Conservation (phyloP, 1,284 basidiomycete genomes). For the Leccinum solheimii region DNA sequence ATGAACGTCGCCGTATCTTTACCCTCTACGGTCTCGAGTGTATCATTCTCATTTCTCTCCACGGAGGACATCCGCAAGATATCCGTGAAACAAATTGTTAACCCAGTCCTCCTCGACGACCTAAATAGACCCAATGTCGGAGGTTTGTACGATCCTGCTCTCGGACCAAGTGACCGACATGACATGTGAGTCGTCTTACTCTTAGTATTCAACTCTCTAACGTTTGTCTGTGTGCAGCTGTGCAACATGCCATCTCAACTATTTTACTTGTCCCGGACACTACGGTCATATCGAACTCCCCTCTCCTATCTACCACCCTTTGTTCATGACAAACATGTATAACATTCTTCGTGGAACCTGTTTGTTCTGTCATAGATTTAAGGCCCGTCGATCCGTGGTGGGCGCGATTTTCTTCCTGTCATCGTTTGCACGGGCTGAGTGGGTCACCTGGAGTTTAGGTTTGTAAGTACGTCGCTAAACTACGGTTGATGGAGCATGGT, state of each 20-base stretch:
- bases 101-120: conserved; percentile 92
- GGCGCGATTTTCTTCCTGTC: conserved; percentile 34
- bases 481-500: conserved; percentile 89
- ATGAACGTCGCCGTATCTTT: conserved; percentile 97
- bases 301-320: conserved; percentile 92
- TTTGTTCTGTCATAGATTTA: conserved; percentile 95
- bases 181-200: conserved; percentile 73
- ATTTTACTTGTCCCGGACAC: conserved; percentile 96
- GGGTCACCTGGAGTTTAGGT: conserved; percentile 47
- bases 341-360: conserved; percentile 90
- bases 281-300: conserved; percentile 99
- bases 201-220: not conserved
- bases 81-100: conserved; percentile 96
- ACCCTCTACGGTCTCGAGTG: conserved; percentile 78
- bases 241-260: conserved; percentile 88
- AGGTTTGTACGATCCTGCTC: conserved; percentile 93
- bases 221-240: conserved; percentile 59
- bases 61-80: conserved; percentile 90
- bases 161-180: conserved; percentile 85
- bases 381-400: conserved; percentile 76
- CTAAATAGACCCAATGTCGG: conserved; percentile 90
- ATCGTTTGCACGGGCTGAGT: conserved; percentile 12
- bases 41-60: conserved; percentile 95
- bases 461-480: conserved; percentile 82
- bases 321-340: conserved; percentile 95